Evolutionary conservation across 306 rosid genomes (phyloP).

Genomic region (Pyrus communis): DNA sequence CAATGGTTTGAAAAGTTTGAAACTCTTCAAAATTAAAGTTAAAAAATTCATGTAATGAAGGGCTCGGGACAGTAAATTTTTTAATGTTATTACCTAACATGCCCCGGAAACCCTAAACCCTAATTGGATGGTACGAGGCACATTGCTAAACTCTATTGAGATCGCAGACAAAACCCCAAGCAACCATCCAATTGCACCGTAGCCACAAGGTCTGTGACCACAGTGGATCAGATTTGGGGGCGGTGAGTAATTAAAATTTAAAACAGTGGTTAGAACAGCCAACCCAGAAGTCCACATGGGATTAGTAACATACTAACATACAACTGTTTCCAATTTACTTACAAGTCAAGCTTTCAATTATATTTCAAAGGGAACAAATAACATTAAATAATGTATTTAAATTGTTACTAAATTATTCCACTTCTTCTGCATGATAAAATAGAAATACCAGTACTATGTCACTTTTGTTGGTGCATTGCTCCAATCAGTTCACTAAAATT

Average conservation of each 20-base stretch:
- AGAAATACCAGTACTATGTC: not conserved
- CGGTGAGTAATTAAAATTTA: not conserved
- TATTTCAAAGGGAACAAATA: not conserved
- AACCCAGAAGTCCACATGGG: not conserved
- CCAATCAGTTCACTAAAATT: not conserved
- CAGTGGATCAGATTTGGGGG: not conserved
- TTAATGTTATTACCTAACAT: too few species aligned
- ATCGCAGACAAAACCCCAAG: not conserved
- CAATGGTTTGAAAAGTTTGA: too few species aligned
- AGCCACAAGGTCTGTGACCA: not conserved
- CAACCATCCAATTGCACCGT: not conserved
- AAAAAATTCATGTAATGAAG: too few species aligned
- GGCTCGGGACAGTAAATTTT: too few species aligned
- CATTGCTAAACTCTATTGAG: too few species aligned
- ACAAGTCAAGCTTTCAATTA: not conserved
- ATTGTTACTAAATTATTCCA: not conserved
- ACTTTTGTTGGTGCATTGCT: constrained; percentile 1
- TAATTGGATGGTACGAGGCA: too few species aligned
- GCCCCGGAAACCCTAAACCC: too few species aligned
- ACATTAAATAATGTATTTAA: not conserved
- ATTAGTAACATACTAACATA: not conserved
- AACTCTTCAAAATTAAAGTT: too few species aligned
- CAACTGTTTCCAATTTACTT: not conserved
- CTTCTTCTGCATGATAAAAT: not conserved
- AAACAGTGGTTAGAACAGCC: not conserved